Percentiles rank a stretch among this genome's conserved stretches.
These are phyloP conservation scores for Grosmannia huntii DNA, from an alignment of 2,329 filamentous ascomycete genomes.

Conservation along the genomic window DNA sequence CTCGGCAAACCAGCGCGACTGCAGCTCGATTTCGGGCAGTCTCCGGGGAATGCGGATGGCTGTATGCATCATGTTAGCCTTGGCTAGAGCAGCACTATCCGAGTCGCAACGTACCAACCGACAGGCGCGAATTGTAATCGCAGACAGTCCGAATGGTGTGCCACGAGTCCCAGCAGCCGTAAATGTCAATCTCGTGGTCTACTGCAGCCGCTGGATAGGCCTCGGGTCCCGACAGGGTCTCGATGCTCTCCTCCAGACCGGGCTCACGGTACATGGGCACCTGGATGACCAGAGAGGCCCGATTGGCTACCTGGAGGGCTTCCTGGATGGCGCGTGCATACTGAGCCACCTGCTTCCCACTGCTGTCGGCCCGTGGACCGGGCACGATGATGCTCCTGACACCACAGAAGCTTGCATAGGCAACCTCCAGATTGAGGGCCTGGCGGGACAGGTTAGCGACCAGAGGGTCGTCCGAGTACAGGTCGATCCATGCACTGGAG, in stretches of 20 bases:
- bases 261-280: slow-evolving; percentile 72
- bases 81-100: neutral
- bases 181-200: slow-evolving; percentile 49
- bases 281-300: slow-evolving; percentile 69
- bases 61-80: slow-evolving; percentile 16
- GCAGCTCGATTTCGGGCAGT: slow-evolving; percentile 46
- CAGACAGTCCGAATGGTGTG: slow-evolving; percentile 74
- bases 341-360: slow-evolving; percentile 46
- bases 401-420: slow-evolving; percentile 92
- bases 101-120: slow-evolving; percentile 55
- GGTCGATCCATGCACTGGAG: slow-evolving; percentile 85
- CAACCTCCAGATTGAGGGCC: slow-evolving; percentile 79
- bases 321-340: slow-evolving; percentile 80
- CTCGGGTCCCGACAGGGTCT: slow-evolving; percentile 37
- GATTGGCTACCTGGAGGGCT: slow-evolving; percentile 58
- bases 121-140: slow-evolving; percentile 70
- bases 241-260: slow-evolving; percentile 37
- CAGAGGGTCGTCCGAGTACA: slow-evolving; percentile 69
- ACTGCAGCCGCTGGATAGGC: slow-evolving; percentile 21
- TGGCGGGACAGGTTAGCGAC: slow-evolving; percentile 81
- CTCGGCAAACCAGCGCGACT: slow-evolving; percentile 57
- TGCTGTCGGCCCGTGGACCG: slow-evolving; percentile 50
- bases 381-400: slow-evolving; percentile 71
- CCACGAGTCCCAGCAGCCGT: slow-evolving; percentile 88
- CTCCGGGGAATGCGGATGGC: slow-evolving; percentile 44